A percentile compares a stretch with the other conserved stretches of the same genome.
Evolutionary conservation across 2,329 filamentous ascomycete species (phyloP).

Genomic region (Thermomyces lanuginosus): DNA sequence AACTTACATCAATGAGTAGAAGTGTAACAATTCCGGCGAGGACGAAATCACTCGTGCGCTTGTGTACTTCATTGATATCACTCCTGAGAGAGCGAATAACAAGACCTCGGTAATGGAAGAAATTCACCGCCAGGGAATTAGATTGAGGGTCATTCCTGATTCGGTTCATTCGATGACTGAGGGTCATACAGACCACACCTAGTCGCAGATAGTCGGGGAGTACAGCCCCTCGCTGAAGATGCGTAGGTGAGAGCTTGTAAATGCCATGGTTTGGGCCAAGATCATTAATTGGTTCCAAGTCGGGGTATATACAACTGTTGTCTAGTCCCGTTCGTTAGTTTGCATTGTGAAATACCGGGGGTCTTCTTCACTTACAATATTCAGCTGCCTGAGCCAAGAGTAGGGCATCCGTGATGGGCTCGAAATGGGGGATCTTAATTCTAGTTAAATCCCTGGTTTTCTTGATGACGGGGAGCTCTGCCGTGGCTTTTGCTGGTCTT

Average conservation of each 20-base stretch:
- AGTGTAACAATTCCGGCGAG: conserved; percentile 19
- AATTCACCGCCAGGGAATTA: conserved; percentile 11
- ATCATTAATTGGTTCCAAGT: conserved; percentile 10
- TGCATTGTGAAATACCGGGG: background rate
- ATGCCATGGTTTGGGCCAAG: conserved; percentile 14
- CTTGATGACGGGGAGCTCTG: background rate
- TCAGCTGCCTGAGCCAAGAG: conserved; percentile 13
- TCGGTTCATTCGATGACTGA: conserved; percentile 21
- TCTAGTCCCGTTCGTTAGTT: conserved; percentile 9
- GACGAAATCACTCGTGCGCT: conserved; percentile 11
- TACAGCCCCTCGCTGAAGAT: conserved; percentile 7
- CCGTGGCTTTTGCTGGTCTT: background rate
- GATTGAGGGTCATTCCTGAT: conserved; percentile 6
- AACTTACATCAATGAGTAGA: conserved; percentile 19
- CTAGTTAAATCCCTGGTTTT: background rate
- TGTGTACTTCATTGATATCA: conserved; percentile 10
- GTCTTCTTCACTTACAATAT: conserved; percentile 14
- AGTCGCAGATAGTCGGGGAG: conserved; percentile 16
- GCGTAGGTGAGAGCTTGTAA: conserved; percentile 11
- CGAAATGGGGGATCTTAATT: background rate
- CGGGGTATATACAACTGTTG: conserved; percentile 17
- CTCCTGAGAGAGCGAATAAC: conserved; percentile 17
- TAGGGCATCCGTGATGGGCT: conserved; percentile 8
- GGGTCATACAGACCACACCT: conserved; percentile 17
- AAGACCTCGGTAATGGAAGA: conserved; percentile 16